Conservation (phyloP, 2,329 filamentous ascomycete genomes). For the Calonectria montana region DNA sequence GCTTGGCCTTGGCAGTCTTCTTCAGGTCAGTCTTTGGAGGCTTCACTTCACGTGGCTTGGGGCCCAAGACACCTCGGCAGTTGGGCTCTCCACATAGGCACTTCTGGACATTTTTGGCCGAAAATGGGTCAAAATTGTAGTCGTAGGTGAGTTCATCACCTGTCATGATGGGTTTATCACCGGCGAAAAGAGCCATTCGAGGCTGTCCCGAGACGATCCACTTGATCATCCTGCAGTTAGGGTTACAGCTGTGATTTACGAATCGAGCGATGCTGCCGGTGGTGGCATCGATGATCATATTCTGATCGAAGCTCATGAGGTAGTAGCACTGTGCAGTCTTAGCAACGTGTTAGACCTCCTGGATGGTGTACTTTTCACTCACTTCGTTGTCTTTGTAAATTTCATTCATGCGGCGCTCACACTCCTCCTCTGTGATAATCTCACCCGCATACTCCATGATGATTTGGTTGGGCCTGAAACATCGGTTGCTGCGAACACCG, state of each 20-base stretch:
- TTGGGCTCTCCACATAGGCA: conserved; percentile 73
- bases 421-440: conserved; percentile 95
- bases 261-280: conserved; percentile 96
- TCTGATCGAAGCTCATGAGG: conserved; percentile 97
- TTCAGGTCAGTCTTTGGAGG: conserved; percentile 57
- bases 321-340: conserved; percentile 85
- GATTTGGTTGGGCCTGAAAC: conserved; percentile 89
- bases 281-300: conserved; percentile 98
- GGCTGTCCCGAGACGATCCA: conserved; percentile 95
- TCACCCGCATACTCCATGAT: conserved; percentile 99
- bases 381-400: conserved; percentile 95
- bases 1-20: conserved; percentile 51
- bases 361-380: conserved; percentile 44
- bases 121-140: conserved; percentile 79
- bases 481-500: conserved; percentile 90
- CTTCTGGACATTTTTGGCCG: conserved; percentile 74
- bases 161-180: conserved; percentile 88
- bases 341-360: neutral
- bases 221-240: conserved; percentile 98
- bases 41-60: conserved; percentile 69
- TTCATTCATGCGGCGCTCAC: conserved; percentile 91
- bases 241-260: conserved; percentile 96
- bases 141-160: conserved; percentile 98
- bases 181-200: conserved; percentile 96
- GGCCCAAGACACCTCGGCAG: conserved; percentile 73